Evolutionary conservation across 129 eudicot genomes (phyloP).

Genomic region (Cynara cardunculus): DNA sequence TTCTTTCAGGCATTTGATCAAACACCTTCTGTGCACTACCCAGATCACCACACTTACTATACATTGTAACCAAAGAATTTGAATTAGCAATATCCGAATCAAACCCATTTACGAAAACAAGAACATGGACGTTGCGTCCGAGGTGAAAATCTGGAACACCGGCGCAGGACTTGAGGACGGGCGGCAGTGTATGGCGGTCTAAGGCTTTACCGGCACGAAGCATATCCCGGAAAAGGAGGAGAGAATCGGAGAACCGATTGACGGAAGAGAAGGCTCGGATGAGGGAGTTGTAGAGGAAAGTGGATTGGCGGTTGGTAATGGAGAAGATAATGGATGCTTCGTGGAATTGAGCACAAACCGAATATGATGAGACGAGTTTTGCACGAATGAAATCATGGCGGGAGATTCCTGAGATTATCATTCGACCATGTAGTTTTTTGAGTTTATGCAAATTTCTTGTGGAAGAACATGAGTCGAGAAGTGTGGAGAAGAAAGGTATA

Average conservation of each 20-base stretch:
- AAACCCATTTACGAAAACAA: constrained; percentile 37
- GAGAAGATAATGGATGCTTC: constrained; percentile 48
- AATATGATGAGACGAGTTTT: constrained; percentile 42
- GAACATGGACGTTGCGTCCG: constrained; percentile 33
- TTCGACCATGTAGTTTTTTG: constrained; percentile 34
- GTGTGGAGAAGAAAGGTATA: constrained; percentile 28
- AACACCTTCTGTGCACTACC: constrained; percentile 33
- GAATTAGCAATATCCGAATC: constrained; percentile 30
- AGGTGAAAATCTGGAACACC: constrained; percentile 36
- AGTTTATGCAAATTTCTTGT: constrained; percentile 38
- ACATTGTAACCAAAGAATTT: constrained; percentile 30
- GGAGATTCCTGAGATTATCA: constrained; percentile 28
- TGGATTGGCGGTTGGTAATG: constrained; percentile 38
- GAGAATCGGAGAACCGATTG: constrained; percentile 23
- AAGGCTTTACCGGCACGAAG: constrained; percentile 21
- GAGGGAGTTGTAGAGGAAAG: constrained; percentile 54
- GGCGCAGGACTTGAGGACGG: constrained; percentile 42
- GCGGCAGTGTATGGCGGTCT: constrained; percentile 47
- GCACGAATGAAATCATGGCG: constrained; percentile 46
- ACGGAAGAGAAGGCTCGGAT: constrained; percentile 37
- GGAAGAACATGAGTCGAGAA: constrained; percentile 34
- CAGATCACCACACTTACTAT: constrained; percentile 22
- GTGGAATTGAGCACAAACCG: constrained; percentile 38
- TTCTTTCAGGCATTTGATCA: constrained; percentile 48
- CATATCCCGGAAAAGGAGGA: constrained; percentile 40